Percentiles rank a stretch among this genome's conserved stretches.
phyloP scores from a whole-genome alignment of 306 rosid species.

The Benincasa hispida region DNA sequence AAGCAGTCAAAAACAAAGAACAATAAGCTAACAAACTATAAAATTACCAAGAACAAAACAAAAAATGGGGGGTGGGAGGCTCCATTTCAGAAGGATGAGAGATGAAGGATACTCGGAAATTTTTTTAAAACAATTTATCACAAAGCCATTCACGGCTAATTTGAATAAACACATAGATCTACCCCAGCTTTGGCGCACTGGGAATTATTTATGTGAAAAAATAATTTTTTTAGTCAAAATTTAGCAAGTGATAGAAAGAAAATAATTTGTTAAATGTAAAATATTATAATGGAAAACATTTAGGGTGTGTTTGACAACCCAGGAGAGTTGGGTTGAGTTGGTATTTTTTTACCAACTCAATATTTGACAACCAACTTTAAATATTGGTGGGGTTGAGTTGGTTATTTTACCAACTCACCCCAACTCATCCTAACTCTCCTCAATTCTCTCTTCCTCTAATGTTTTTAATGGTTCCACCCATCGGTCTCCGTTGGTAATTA shows the following conservation, averaged over 20 bases:
- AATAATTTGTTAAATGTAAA: neutral
- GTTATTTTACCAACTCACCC: no score
- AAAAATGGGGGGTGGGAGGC: neutral
- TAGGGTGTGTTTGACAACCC: no score
- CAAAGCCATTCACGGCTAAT: neutral
- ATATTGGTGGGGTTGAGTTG: no score
- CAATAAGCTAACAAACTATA: neutral
- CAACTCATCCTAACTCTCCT: no score
- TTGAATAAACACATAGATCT: neutral
- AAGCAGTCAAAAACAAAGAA: neutral
- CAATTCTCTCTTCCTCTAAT: no score
- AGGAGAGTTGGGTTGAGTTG: no score
- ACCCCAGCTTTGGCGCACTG: neutral
- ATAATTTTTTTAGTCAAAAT: neutral
- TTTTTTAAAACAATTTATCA: neutral
- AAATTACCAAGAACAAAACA: neutral
- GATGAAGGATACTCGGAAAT: neutral
- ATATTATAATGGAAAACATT: neutral
- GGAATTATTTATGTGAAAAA: neutral
- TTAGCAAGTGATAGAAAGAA: neutral
- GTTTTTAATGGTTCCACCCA: no score
- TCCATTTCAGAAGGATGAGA: neutral
- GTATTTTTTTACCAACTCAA: no score
- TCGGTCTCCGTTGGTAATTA: no score
- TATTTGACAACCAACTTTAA: no score